Conservation (phyloP, 1,284 basidiomycete genomes). For the Coniophora puteana region DNA sequence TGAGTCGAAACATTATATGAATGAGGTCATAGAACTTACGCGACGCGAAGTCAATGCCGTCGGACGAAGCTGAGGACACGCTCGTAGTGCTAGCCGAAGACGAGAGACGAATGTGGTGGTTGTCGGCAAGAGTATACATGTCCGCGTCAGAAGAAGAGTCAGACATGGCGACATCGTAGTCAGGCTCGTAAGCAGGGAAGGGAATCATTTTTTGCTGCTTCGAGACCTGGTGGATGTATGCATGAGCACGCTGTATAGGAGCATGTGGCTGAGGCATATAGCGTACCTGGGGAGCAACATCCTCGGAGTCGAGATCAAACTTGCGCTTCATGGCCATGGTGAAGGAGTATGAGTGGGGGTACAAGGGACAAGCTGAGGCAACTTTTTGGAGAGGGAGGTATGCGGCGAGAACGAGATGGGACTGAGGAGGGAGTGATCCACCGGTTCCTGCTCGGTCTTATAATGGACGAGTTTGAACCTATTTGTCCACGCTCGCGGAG, state of each 20-base stretch:
- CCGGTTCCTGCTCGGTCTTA: constrained; percentile 28
- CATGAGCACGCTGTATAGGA: constrained; percentile 17
- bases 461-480: constrained; percentile 23
- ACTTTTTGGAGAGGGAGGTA: constrained; percentile 24
- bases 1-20: not conserved
- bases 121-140: constrained; percentile 42
- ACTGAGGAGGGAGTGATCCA: constrained; percentile 21
- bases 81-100: constrained; percentile 58
- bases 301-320: constrained; percentile 55
- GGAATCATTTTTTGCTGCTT: constrained; percentile 73
- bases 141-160: constrained; percentile 53
- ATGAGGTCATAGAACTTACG: constrained; percentile 25
- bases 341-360: constrained; percentile 18
- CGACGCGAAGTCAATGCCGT: constrained; percentile 30
- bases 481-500: constrained; percentile 24
- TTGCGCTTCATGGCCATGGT: constrained; percentile 72
- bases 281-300: constrained; percentile 44
- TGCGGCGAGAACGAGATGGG: constrained; percentile 11
- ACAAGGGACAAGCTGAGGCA: constrained; percentile 10
- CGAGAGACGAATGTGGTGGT: constrained; percentile 59
- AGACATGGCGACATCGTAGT: constrained; percentile 68
- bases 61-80: constrained; percentile 42
- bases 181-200: constrained; percentile 59
- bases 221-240: constrained; percentile 35
- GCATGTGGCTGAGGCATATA: not conserved